Evolutionary conservation across 2,329 filamentous ascomycete genomes (phyloP).

Genomic region (Zalaria obscura): DNA sequence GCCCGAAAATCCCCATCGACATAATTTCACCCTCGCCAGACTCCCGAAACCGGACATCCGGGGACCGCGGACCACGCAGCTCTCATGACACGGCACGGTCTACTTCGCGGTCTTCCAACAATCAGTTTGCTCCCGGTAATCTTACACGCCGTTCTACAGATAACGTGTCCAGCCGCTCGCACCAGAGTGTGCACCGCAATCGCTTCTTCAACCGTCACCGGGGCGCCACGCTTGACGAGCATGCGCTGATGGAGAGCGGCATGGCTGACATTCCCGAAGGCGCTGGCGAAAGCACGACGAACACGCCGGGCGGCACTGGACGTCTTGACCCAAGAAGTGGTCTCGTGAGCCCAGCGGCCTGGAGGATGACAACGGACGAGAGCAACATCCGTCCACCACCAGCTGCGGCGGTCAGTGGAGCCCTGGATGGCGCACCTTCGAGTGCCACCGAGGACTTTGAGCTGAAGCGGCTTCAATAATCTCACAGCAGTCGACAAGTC

Average conservation of each 20-base stretch:
- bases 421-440: background rate
- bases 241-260: slow-evolving; percentile 18
- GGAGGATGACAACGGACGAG: slow-evolving; percentile 15
- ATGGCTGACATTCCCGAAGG: slow-evolving; percentile 23
- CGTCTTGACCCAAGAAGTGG: slow-evolving; percentile 18
- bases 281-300: background rate
- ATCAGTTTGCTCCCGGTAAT: slow-evolving; percentile 8
- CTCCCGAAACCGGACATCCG: slow-evolving; percentile 14
- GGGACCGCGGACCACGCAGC: slow-evolving; percentile 12
- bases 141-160: slow-evolving; percentile 16
- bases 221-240: slow-evolving; percentile 10
- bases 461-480: slow-evolving; percentile 3
- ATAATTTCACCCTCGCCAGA: slow-evolving; percentile 19
- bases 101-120: slow-evolving; percentile 10
- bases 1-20: slow-evolving; percentile 26
- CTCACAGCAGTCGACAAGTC: background rate
- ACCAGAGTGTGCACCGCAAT: slow-evolving; percentile 37
- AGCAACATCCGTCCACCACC: slow-evolving; percentile 8
- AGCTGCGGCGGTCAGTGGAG: background rate
- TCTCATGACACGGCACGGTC: slow-evolving; percentile 11
- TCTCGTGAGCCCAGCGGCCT: slow-evolving; percentile 15
- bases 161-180: slow-evolving; percentile 11
- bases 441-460: slow-evolving; percentile 5
- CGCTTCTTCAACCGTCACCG: slow-evolving; percentile 44
- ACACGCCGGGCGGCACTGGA: background rate